Conservation (phyloP, 2,329 filamentous ascomycete genomes). For the Fusarium sp. region DNA sequence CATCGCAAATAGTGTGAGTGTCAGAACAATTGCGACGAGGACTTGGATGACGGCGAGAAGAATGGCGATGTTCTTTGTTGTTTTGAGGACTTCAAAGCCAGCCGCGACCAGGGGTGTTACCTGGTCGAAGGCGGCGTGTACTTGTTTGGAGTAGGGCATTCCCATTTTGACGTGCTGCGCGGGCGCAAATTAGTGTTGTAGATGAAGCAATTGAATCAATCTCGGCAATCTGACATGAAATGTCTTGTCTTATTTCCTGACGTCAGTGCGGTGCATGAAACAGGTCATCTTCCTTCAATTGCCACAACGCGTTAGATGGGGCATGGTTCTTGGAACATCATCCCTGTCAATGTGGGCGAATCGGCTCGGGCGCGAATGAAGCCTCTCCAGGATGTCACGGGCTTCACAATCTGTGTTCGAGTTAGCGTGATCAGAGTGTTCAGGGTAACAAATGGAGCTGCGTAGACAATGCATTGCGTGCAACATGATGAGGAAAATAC, state of each 20-base stretch:
- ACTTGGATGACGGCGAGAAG: constrained; percentile 11
- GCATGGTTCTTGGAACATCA: neutral
- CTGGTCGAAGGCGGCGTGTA: constrained; percentile 15
- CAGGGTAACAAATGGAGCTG: neutral
- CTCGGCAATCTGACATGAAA: neutral
- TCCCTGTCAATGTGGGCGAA: neutral
- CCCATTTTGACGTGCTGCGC: neutral
- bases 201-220: neutral
- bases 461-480: neutral
- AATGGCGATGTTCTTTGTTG: constrained; percentile 18
- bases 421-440: accelerated
- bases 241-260: neutral
- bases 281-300: neutral
- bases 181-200: neutral
- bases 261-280: neutral
- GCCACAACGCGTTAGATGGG: neutral
- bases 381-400: neutral
- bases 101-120: constrained; percentile 14
- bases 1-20: constrained; percentile 3
- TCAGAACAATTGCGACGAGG: neutral
- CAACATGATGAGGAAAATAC: too few relatives aligned
- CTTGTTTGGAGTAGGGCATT: constrained; percentile 21
- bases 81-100: constrained; percentile 16
- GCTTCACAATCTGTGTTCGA: neutral
- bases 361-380: neutral